phyloP scores from a whole-genome alignment of 352 stramenopile genomes.

The Pythium utonaiense region DNA sequence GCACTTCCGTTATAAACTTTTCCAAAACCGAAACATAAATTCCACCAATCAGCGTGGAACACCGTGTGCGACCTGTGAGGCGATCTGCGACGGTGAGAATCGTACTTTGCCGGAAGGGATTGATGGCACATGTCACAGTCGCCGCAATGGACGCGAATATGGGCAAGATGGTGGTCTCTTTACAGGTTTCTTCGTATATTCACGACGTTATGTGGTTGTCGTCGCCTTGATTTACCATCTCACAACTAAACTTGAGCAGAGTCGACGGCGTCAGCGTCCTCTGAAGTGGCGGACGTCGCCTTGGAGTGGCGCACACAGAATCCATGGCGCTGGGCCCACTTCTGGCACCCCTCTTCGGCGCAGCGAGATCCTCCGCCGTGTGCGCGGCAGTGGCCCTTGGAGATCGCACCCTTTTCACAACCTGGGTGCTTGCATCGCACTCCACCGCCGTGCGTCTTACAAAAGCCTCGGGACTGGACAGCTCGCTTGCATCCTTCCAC shows the following conservation, averaged over 20 bases:
- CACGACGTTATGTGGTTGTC: not conserved
- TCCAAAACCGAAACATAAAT: not conserved
- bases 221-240: not conserved
- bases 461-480: conserved; percentile 81
- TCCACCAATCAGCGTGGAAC: conserved; percentile 14
- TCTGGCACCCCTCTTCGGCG: conserved; percentile 55
- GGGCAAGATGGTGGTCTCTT: not conserved
- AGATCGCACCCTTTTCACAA: conserved; percentile 84
- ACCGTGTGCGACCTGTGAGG: conserved; percentile 21
- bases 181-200: not conserved
- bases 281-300: conserved; percentile 7
- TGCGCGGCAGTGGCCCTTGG: conserved; percentile 76
- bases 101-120: conserved; percentile 22
- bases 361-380: conserved; percentile 82
- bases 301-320: conserved; percentile 80
- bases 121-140: conserved; percentile 30
- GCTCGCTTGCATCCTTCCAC: conserved; percentile 64
- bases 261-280: conserved; percentile 12
- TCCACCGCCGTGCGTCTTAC: conserved; percentile 84
- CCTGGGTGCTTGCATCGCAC: conserved; percentile 74
- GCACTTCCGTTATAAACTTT: not conserved
- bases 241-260: conserved; percentile 20
- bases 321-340: conserved; percentile 72
- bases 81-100: conserved; percentile 26
- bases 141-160: conserved; percentile 1